phyloP scores from a whole-genome alignment of 352 stramenopile species.

The Detonula confervacea region DNA sequence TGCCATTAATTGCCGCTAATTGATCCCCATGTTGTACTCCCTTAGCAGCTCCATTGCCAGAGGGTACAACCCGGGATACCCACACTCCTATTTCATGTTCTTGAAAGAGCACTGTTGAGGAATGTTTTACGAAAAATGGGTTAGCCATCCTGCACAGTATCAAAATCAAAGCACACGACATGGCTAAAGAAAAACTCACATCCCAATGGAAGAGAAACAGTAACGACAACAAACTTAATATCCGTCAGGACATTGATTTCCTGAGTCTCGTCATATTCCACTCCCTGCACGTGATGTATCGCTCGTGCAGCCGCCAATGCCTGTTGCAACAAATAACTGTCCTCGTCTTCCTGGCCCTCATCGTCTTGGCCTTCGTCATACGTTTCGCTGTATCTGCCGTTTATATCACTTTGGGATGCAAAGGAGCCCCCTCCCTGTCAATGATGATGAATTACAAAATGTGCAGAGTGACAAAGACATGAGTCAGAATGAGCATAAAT shows the following conservation, averaged over 20 bases:
- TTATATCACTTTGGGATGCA: neutral
- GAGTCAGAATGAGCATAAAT: neutral
- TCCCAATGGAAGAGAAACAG: conserved; percentile 72
- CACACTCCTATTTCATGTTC: conserved; percentile 79
- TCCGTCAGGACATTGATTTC: conserved; percentile 70
- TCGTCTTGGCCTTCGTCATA: conserved; percentile 16
- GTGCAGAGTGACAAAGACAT: neutral
- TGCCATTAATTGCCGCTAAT: conserved; percentile 76
- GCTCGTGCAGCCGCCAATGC: conserved; percentile 62
- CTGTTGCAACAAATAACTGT: conserved; percentile 55
- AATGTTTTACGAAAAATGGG: conserved; percentile 1
- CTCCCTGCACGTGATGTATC: conserved; percentile 67
- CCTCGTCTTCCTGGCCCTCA: conserved; percentile 41
- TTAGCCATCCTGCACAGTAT: neutral
- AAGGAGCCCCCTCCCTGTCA: neutral
- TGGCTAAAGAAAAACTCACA: conserved; percentile 53
- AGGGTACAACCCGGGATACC: conserved; percentile 65
- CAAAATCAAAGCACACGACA: conserved; percentile 12
- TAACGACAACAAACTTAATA: conserved; percentile 76
- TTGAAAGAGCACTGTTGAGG: conserved; percentile 71
- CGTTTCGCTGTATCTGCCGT: conserved; percentile 16
- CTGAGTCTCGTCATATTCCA: conserved; percentile 70
- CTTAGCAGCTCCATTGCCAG: conserved; percentile 63
- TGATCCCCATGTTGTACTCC: conserved; percentile 78
- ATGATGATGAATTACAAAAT: conserved; percentile 7